Base-by-base conservation (phyloP, 1,284 basidiomycete species). In the Malassezia sp. region DNA sequence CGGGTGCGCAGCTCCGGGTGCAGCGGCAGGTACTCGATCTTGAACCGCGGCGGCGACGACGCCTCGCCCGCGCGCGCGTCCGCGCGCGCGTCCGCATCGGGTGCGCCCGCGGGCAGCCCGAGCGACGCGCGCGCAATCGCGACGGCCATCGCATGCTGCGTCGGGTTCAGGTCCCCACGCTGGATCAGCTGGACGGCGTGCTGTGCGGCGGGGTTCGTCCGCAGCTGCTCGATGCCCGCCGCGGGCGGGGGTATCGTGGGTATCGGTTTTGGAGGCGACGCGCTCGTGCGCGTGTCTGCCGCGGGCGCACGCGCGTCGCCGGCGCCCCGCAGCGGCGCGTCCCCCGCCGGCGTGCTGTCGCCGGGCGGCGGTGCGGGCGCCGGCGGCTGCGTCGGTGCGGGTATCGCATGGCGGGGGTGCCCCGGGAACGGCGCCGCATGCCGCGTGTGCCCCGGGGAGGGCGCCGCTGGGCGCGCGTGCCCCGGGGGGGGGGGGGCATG, bases 21-120 rank as follows among this genome's bases (percentile, higher is more conserved):
- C 14, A 86, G 74, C 0, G 91, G 91, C 21, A 84, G 75, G 67
- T 96, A 97, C 73, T 89, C 85, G 58, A 96, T 84, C 72, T 83
- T 85, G 61, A 84, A 82, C 49, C 86, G 79, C 28, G 79, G 71
- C 6, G 52, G 54, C 14, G 55, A 3, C 32, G 17, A 33, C 32
- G 12, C 20, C 20, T 20, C 15, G 32, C 17, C 6, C 32, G 32
- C 32, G 15, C 6, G 23, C 4, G 21, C 34, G 20, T 22, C 20
- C 14, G 34, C 21, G 17, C 15, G 11, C n/a, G 15, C 30, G 9
- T 11, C 4, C 18, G n/a, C 7, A 5, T 17, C 20, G 39, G 39
- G 20, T 14, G 24, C 36, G 23, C 20, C 23, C 5, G n/a, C n/a
- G 10, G 5, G 23, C 32, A 24, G 40, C 1, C 40, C 40, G 11